Conservation (phyloP, 1,139 yeast genomes). For the Zygosaccharomyces pseudobailii region DNA sequence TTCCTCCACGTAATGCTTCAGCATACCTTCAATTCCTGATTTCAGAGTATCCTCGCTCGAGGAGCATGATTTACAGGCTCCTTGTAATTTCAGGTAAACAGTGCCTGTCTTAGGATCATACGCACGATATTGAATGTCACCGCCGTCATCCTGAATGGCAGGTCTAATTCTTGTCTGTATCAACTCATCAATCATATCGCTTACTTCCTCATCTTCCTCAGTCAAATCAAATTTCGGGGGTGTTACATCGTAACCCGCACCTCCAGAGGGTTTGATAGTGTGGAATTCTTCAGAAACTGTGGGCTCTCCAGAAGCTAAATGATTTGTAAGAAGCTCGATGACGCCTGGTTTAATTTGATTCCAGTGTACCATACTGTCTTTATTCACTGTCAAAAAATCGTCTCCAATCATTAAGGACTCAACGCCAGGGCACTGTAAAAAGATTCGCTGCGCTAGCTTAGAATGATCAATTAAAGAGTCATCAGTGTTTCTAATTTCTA, state of each 20-base stretch:
- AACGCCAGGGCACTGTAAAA: slow-evolving; percentile 75
- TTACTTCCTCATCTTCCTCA: slow-evolving; percentile 51
- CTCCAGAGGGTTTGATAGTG: slow-evolving; percentile 31
- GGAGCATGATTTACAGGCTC: slow-evolving; percentile 79
- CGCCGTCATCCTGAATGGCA: slow-evolving; percentile 85
- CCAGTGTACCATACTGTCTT: slow-evolving; percentile 59
- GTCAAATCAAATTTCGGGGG: slow-evolving; percentile 30
- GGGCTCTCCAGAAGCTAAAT: slow-evolving; percentile 69
- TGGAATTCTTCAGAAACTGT: slow-evolving; percentile 39
- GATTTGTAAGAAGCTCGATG: slow-evolving; percentile 78
- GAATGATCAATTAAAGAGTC: slow-evolving; percentile 62
- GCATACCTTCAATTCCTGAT: slow-evolving; percentile 77
- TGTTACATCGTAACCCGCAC: slow-evolving; percentile 31
- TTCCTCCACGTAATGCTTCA: slow-evolving; percentile 75
- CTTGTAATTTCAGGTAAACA: slow-evolving; percentile 61
- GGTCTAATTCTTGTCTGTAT: slow-evolving; percentile 94
- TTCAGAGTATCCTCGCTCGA: slow-evolving; percentile 71
- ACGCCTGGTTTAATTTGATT: slow-evolving; percentile 81
- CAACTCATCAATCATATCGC: slow-evolving; percentile 86
- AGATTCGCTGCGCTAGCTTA: slow-evolving; percentile 75
- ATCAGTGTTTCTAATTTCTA: slow-evolving; percentile 48
- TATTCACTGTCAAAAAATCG: slow-evolving; percentile 82
- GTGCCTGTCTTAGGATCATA: slow-evolving; percentile 62
- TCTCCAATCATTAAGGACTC: slow-evolving; percentile 84
- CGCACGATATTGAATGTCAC: slow-evolving; percentile 69